Evolutionary conservation across 495 filamentous ascomycete genomes (phyloP), one percentile per base, ranked within the genome.

Genomic region (Neurospora sp.): DNA sequence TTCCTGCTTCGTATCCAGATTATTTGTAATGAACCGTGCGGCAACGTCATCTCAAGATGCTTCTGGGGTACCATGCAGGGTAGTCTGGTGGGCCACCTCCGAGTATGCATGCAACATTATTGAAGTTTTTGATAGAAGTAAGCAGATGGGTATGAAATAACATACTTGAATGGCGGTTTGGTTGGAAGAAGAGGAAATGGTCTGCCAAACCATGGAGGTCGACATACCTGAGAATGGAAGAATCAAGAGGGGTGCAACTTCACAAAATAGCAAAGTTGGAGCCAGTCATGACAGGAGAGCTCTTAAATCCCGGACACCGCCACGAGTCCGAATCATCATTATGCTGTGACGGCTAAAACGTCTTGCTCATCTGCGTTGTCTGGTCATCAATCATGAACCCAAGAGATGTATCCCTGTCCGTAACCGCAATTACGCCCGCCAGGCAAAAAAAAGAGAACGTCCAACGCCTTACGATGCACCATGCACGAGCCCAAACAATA

Each of bases 401-500:
- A 61, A 16, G 12, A 31, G 5, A 61, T 61, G 27, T 61, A 61
- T 18, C 12, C 22, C 22, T 61, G 53, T 61, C 53, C 53, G 53
- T 61, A 61, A 31, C 12, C 53, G 27, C 27, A 31, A 31, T 16
- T 31, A 31, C 22, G 53, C 27, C 53, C 6, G 27, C 53, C 20
- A 61, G 27, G 53, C 53, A 35, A 61, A 16, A 22, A 27, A 61
- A 61, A 61, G 53, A 61, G 53, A 61, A 61, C 39, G 22, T 69
- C 37, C 35, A 72, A 69, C 53, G 59, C 38, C 41, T 61, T 70
- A 22, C 1, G 40, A 61, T 31, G 70, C 69, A 22, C 1, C 40
- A 61, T 31, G 70, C 69, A 70, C 22, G 14, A 31, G 69, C 39
- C 20, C 6, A 41, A 69, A 71, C 69, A 75, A 72, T 14, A 22